Evolutionary conservation across 805 yeast genomes (phyloP), one percentile per base, ranked within the genome.

Genomic region (Wickerhamiella lipophila): DNA sequence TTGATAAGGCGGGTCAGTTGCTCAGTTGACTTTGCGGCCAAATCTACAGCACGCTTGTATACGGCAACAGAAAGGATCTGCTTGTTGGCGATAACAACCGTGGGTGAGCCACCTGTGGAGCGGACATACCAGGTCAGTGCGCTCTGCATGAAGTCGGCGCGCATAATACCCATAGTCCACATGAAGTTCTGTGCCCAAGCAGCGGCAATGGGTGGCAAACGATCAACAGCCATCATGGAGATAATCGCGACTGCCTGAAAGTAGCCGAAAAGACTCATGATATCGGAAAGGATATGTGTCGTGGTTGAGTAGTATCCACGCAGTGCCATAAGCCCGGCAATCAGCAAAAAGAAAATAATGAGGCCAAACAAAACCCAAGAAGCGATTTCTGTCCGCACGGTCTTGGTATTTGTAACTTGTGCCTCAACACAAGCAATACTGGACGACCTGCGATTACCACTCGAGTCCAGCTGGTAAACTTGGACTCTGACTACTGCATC

Each of bases 141-240:
- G 3, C 49, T 46, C 64, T 88, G 96, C 77, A 89, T 81, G 59
- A 87, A 84, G 12, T 67, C 64, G 6, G 79, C 77, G 48, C 75
- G 74, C 58, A 92, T 83, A 55, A 89, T 80, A 42, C 98, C 98
- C 76, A 89, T 76, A 1, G 96, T 79, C 97, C 97, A 89, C 65
- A 78, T 79, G 71, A 92, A 92, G 68, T 89, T 92, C 66, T 89
- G 95, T 27, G 94, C 79, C 98, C 98, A 89, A 2, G 97, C 88
- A 2, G 95, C 86, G 4, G 96, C 97, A 56, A 92, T 88, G 2
- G 98, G 98, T 1, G 98, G 98, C 18, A 86, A 83, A 52, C 77
- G 71, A 18, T 85, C 76, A 26, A 89, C 96, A 50, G 94, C 96
- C 87, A 87, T 81, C 96, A 92, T 88, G 15, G 95, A 76, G 16